Percentiles rank a stretch among this genome's conserved stretches.
Evolutionary conservation across 176 grass and related monocot genomes (phyloP).

Genomic region (Lolium multiflorum): DNA sequence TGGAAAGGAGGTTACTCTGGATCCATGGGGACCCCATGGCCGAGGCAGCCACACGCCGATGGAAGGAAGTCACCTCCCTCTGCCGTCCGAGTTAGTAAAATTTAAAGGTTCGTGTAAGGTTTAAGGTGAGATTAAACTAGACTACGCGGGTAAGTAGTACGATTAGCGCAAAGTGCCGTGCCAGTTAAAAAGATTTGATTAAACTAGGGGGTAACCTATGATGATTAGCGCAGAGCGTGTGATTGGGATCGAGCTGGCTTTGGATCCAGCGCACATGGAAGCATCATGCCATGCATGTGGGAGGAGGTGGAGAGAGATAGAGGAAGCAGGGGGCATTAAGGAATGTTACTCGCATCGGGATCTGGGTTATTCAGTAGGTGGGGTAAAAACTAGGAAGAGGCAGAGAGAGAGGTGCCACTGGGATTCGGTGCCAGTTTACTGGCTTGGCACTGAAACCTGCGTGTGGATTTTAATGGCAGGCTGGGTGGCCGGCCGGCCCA

Average conservation of each 20-base stretch:
- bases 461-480: constrained; percentile 30
- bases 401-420: neutral
- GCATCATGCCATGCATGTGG: constrained; percentile 52
- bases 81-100: constrained; percentile 12
- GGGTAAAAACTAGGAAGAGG: constrained; percentile 48
- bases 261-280: constrained; percentile 60
- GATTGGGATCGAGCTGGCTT: constrained; percentile 34
- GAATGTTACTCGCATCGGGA: constrained; percentile 82
- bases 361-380: constrained; percentile 52
- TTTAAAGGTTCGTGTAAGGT: too few species aligned
- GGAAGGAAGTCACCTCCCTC: neutral
- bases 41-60: neutral
- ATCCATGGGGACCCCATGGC: constrained; percentile 11
- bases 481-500: neutral
- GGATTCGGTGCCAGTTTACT: constrained; percentile 45
- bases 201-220: too few species aligned
- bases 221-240: constrained; percentile 10
- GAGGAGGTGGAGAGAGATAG: neutral
- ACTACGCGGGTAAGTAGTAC: neutral
- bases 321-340: constrained; percentile 24
- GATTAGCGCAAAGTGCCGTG: too few species aligned
- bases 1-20: constrained; percentile 50
- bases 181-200: too few species aligned
- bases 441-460: constrained; percentile 50
- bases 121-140: constrained; percentile 11